Base-by-base conservation (phyloP, 306 rosid genomes). In the Cicer pinnatifidum region DNA sequence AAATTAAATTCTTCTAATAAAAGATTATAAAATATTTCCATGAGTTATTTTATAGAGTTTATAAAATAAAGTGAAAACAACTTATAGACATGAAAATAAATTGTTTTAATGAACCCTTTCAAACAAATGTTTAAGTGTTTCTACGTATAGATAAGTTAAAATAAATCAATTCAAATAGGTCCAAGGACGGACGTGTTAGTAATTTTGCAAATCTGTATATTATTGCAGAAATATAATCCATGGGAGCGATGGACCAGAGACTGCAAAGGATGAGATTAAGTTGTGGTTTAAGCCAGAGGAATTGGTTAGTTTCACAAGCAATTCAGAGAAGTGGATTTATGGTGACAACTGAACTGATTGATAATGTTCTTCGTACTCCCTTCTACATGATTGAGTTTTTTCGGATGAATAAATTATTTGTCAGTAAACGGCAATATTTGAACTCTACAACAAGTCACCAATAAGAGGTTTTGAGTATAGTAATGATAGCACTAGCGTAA, bases 231-330 rank as follows among this genome's bases (percentile, higher is more conserved):
- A 94, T 63, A 90, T 94, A 87, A 94, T 94, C 77, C 99, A 91
- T 77, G 99, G 99, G 8, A 94, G 99, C 15, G 99, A 91, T 85
- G 97, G 92, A 47, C 99, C 91, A 2, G 92, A 91, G 83, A 94
- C 97, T 52, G 96, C 99, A 4, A 87, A 88, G 78, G 91, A 91
- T 15, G 99, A 94, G 80, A 94, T 94, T 50, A 83, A 74, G 12
- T 76, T 94, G 83, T 94, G 99, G 99, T 94, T 94, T 83, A 85
- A 86, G 81, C 90, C 96, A 71, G 89, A 88, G 46, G 97, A 94
- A 78, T 81, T 94, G 85, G 93, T 94, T 65, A 81, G 78, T 60
- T 94, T 83, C 89, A 89, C 96, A 54, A 87, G 91, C 93, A 91
- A 88, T 71, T 72, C 90, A 11, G 99, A 90, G 91, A 91, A 82